These are phyloP conservation scores for Fusarium tupiense DNA, from an alignment of 2,329 filamentous ascomycete genomes.

Conservation along the genomic window DNA sequence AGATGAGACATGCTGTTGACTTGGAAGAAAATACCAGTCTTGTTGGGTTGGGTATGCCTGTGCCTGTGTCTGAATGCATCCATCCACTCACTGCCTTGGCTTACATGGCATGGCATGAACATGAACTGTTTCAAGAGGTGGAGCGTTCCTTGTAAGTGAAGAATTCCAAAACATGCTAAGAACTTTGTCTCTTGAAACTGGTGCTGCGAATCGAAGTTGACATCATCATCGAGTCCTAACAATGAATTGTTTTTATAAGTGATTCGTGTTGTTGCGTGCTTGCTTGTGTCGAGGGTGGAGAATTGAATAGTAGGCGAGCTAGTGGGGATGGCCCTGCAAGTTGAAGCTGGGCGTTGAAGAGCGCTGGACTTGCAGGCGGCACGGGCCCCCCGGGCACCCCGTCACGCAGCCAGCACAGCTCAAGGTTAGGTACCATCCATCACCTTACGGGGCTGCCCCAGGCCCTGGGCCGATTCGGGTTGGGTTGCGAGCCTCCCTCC, in stretches of 20 bases:
- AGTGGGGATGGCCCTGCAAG: slow-evolving; percentile 30
- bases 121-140: slow-evolving; percentile 36
- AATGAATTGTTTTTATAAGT: slow-evolving; percentile 3
- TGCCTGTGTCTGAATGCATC: slow-evolving; percentile 21
- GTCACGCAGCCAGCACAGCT: slow-evolving; percentile 1
- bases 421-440: not conserved
- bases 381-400: slow-evolving; percentile 14
- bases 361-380: slow-evolving; percentile 33
- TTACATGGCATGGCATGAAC: slow-evolving; percentile 27
- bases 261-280: slow-evolving; percentile 5
- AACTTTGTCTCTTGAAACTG: not conserved
- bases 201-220: not conserved
- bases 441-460: slow-evolving; percentile 10
- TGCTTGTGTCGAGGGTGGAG: slow-evolving; percentile 9
- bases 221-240: slow-evolving; percentile 3
- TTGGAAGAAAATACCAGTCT: slow-evolving; percentile 2
- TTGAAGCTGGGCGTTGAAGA: slow-evolving; percentile 29
- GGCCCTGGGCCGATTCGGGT: slow-evolving; percentile 1
- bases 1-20: not conserved
- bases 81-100: slow-evolving; percentile 12
- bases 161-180: slow-evolving; percentile 2
- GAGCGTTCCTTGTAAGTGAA: not conserved
- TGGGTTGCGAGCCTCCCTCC: slow-evolving; percentile 24
- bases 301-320: slow-evolving; percentile 7
- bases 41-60: not conserved